Evolutionary conservation across 2,329 filamentous ascomycete genomes (phyloP), one percentile per base, ranked within the genome.

Genomic region (Orbilia blumenaviensis): DNA sequence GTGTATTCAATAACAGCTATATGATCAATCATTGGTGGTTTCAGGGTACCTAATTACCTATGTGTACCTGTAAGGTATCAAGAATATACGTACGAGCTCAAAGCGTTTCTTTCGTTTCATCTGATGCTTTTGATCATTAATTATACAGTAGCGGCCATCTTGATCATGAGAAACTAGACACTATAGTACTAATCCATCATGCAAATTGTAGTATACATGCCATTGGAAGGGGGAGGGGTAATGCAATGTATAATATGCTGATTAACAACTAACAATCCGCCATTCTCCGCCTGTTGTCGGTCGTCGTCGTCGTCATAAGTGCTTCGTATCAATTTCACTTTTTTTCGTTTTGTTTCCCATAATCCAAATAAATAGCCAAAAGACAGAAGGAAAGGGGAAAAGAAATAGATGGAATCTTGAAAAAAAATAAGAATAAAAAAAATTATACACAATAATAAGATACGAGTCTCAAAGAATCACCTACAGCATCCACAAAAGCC

Each of bases 371-470:
- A 10, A 62, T 3, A 48, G n/a, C 25, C 38, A 36, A 63, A 38
- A 25, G 21, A 16, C 16, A 44, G 14, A 60, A 41, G 18, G 14
- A n/a, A 41, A 12, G 1, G 21, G 38, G 18, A 41, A 41, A 41
- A 41, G n/a, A 41, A 3, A 41, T 44, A 5, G 10, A 9, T 5
- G 29, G 29, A 34, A 34, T n/a, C n/a, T n/a, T n/a, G n/a, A 66
- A 66, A 38, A 25, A 16, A 41, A 7, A 2, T 7, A n/a, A 29
- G 21, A 8, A 4, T 9, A 41, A 32, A 32, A 69, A 63, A 68
- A 58, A 60, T 46, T 69, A 69, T 46, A 69, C 46, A 62, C 29
- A 46, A 25, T 62, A 44, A 48, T n/a, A 44, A 44, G 29, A 44
- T 23, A 23, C 3, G 16, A n/a, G 4, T 2, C n/a, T 6, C n/a